These are phyloP conservation scores for Podospora australis DNA, from an alignment of 495 filamentous ascomycete genomes.

Conservation along the genomic window DNA sequence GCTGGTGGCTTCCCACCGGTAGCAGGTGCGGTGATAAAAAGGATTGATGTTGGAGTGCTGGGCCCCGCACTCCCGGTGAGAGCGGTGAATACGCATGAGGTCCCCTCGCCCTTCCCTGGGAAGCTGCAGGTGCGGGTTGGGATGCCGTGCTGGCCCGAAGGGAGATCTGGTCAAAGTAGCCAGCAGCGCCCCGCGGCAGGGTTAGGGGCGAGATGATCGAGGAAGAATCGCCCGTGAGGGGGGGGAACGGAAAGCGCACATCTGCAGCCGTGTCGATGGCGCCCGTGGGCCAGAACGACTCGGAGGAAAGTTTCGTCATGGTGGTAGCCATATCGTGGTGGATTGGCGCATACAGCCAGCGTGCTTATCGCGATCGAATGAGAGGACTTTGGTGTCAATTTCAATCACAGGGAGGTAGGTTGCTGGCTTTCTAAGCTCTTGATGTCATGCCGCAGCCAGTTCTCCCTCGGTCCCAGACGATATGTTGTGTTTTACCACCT, in stretches of 20 bases:
- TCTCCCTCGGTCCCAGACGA: not conserved
- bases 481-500: slow-evolving; percentile 7
- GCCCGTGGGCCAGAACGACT: slow-evolving; percentile 28
- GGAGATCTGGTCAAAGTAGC: slow-evolving; percentile 29
- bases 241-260: slow-evolving; percentile 17
- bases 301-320: slow-evolving; percentile 23
- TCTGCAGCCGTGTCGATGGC: slow-evolving; percentile 17
- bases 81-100: slow-evolving; percentile 22
- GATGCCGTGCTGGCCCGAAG: slow-evolving; percentile 1
- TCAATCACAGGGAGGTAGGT: not conserved
- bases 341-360: too few relatives aligned
- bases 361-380: not conserved
- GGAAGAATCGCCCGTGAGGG: slow-evolving; percentile 24
- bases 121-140: slow-evolving; percentile 3
- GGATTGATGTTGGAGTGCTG: slow-evolving; percentile 12
- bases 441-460: slow-evolving; percentile 15
- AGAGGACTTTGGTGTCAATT: not conserved
- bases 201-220: slow-evolving; percentile 37
- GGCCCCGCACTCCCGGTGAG: slow-evolving; percentile 17
- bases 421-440: slow-evolving; percentile 7
- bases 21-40: slow-evolving; percentile 22
- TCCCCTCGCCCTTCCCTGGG: slow-evolving; percentile 4
- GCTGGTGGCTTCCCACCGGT: slow-evolving; percentile 10
- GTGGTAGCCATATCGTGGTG: slow-evolving; percentile 29
- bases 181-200: slow-evolving; percentile 28